Conservation (phyloP, 192 early-diverging fungal genomes). For the Linnemannia zychae region DNA sequence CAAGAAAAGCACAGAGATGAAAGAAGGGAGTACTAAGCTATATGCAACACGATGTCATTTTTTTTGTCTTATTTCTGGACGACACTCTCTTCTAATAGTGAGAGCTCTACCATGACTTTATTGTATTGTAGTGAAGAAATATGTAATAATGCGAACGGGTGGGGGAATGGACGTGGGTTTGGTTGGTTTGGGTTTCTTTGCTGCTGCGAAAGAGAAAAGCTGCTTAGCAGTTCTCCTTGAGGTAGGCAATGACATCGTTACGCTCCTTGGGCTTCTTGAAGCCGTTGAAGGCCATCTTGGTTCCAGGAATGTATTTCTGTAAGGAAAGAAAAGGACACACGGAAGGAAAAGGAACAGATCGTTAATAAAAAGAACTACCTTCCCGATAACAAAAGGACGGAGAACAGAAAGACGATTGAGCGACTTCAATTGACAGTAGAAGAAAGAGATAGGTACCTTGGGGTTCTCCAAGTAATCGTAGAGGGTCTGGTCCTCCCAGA, state of each 20-base stretch:
- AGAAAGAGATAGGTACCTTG: conserved; percentile 76
- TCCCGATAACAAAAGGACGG: not conserved
- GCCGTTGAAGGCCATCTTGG: conserved; percentile 98
- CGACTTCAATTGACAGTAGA: not conserved
- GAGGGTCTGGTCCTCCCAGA: conserved; percentile 89
- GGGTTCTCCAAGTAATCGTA: conserved; percentile 98
- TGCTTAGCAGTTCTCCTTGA: conserved; percentile 73
- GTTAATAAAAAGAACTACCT: not conserved
- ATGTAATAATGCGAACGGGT: conserved; percentile 10
- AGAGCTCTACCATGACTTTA: conserved; percentile 5
- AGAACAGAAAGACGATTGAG: not conserved
- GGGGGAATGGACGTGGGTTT: not conserved
- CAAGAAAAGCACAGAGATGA: not conserved
- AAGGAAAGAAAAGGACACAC: not conserved
- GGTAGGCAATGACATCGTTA: conserved; percentile 91
- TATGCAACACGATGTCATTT: not conserved
- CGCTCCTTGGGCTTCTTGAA: conserved; percentile 87
- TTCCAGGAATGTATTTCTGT: conserved; percentile 80
- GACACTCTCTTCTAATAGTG: conserved; percentile 8
- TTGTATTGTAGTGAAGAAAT: not conserved
- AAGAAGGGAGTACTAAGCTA: not conserved
- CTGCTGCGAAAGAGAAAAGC: not conserved
- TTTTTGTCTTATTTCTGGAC: not conserved
- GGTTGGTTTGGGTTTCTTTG: not conserved
- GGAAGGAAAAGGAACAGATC: not conserved